phyloP scores from a whole-genome alignment of 2,329 filamentous ascomycete genomes.

The Furcasterigmium furcatum region DNA sequence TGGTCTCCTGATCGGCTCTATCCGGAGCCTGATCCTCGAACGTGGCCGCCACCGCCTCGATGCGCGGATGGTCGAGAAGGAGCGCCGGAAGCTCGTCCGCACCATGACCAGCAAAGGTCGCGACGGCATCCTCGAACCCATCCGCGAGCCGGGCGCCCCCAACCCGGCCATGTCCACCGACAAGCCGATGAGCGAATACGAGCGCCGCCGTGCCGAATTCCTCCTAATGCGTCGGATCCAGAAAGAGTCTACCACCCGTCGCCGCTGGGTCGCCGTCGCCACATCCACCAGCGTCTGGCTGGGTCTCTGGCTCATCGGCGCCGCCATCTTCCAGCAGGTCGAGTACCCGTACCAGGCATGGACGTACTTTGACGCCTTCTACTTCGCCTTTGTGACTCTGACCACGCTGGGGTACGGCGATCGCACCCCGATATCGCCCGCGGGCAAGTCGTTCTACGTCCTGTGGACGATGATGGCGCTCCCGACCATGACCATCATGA shows the following conservation, averaged over 20 bases:
- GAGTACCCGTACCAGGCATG: slow-evolving; percentile 56
- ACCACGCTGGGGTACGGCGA: slow-evolving; percentile 85
- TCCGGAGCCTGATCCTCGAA: slow-evolving; percentile 63
- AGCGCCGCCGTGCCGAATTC: slow-evolving; percentile 69
- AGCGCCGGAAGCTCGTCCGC: slow-evolving; percentile 45
- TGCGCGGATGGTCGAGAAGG: slow-evolving; percentile 58
- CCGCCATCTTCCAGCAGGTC: slow-evolving; percentile 62
- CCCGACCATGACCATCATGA: slow-evolving; percentile 83
- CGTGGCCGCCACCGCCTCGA: slow-evolving; percentile 51
- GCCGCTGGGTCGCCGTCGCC: slow-evolving; percentile 71
- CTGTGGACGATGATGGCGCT: slow-evolving; percentile 86
- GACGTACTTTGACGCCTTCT: slow-evolving; percentile 77
- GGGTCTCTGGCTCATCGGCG: slow-evolving; percentile 77
- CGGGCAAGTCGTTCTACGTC: slow-evolving; percentile 84
- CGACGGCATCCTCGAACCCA: slow-evolving; percentile 46
- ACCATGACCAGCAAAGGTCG: slow-evolving; percentile 41
- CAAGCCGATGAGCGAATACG: slow-evolving; percentile 36
- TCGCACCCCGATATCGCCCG: slow-evolving; percentile 69
- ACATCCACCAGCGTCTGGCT: slow-evolving; percentile 68
- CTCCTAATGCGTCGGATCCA: slow-evolving; percentile 81
- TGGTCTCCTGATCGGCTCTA: slow-evolving; percentile 78
- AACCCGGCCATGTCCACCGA: slow-evolving; percentile 4
- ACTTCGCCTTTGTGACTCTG: slow-evolving; percentile 81
- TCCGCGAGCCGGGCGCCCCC: slow-evolving; percentile 20
- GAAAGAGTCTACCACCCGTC: slow-evolving; percentile 56